Conservation (phyloP, 1,284 basidiomycete species). For the Xanthoconium separans region DNA sequence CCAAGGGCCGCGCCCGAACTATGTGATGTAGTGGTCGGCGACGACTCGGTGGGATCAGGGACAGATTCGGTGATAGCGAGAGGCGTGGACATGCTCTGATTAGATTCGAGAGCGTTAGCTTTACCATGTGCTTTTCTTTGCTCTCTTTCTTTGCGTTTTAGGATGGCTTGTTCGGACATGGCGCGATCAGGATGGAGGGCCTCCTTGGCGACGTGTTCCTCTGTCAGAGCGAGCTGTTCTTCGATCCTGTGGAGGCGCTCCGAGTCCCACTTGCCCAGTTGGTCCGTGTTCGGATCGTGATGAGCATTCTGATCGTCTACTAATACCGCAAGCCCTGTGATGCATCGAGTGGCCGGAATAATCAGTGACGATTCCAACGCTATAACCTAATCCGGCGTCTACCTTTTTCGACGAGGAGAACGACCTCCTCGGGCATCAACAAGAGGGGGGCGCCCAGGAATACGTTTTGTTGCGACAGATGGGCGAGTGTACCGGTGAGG, state of each 20-base stretch:
- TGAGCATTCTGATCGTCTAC: constrained; percentile 74
- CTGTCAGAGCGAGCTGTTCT: constrained; percentile 46
- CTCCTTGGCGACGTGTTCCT: constrained; percentile 46
- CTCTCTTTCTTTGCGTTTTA: constrained; percentile 71
- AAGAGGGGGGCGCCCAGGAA: constrained; percentile 91
- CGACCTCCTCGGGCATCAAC: constrained; percentile 90
- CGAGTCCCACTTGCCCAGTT: constrained; percentile 57
- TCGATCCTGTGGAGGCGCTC: constrained; percentile 46
- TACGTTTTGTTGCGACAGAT: constrained; percentile 94
- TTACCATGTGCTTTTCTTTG: constrained; percentile 32
- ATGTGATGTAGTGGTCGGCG: constrained; percentile 4
- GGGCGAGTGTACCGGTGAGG: constrained; percentile 88
- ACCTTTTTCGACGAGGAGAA: constrained; percentile 83
- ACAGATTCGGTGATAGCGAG: constrained; percentile 5
- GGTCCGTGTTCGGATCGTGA: constrained; percentile 48
- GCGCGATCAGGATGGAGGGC: constrained; percentile 43
- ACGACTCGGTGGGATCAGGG: constrained; percentile 8
- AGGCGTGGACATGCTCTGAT: constrained; percentile 24
- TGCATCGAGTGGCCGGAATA: background rate
- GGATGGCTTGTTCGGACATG: constrained; percentile 60
- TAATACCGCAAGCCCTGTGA: constrained; percentile 71
- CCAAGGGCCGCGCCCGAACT: background rate
- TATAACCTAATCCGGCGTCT: constrained; percentile 13
- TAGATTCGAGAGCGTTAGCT: constrained; percentile 6
- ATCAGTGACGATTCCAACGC: constrained; percentile 1